Evolutionary conservation across 177 flowering plant genomes (phyloP).

Genomic region (Vitis hybrid): DNA sequence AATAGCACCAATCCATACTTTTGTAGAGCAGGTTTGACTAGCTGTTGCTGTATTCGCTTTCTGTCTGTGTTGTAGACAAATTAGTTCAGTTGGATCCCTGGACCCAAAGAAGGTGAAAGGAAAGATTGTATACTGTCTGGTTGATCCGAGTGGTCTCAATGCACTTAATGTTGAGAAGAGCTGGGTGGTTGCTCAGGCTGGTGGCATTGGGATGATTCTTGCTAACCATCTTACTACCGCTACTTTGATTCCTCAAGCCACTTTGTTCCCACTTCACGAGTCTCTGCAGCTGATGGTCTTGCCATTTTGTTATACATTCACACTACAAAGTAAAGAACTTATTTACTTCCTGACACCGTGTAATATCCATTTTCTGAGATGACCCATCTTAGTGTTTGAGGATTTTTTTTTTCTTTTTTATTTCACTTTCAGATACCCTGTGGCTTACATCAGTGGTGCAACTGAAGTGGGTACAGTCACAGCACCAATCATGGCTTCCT

Average conservation of each 20-base stretch:
- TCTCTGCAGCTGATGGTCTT: slow-evolving; percentile 25
- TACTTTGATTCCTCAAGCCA: slow-evolving; percentile 26
- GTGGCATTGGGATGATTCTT: slow-evolving; percentile 46
- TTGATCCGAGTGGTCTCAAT: slow-evolving; percentile 12
- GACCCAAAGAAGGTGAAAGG: slow-evolving; percentile 37
- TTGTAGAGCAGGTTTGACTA: too few species aligned
- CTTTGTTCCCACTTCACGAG: slow-evolving; percentile 31
- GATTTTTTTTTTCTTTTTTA: too few species aligned
- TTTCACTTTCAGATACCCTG: too few species aligned
- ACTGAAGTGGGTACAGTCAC: background rate
- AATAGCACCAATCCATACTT: too few species aligned
- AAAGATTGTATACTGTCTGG: slow-evolving; percentile 38
- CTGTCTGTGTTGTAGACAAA: slow-evolving; percentile 15
- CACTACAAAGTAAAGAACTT: slow-evolving; percentile 21
- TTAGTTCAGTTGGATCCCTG: slow-evolving; percentile 17
- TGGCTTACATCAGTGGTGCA: too few species aligned
- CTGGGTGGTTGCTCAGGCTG: slow-evolving; percentile 22
- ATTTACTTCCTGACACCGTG: background rate
- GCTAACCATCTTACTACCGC: background rate
- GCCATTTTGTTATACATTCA: slow-evolving; percentile 12
- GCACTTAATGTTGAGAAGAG: slow-evolving; percentile 24
- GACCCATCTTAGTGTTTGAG: background rate
- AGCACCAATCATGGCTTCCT: background rate
- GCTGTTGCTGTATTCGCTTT: background rate
- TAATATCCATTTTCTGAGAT: background rate